A percentile compares a stretch with the other conserved stretches of the same genome.
Evolutionary conservation across 768 basidiomycete genomes (phyloP).

Genomic region (Atractiella rhizophila): DNA sequence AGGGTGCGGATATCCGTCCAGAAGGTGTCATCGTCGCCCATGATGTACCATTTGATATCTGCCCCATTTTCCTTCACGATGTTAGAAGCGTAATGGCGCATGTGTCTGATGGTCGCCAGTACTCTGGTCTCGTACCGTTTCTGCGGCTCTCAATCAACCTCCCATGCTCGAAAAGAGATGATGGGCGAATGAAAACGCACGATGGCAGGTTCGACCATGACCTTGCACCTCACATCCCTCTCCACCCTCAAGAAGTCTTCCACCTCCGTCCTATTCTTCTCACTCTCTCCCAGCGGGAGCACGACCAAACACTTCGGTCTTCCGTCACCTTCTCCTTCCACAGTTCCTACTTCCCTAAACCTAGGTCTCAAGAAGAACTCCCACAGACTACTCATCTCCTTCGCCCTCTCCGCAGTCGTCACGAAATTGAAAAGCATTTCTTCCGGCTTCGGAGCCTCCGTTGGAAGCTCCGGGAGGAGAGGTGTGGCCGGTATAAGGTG

Average conservation of each 20-base stretch:
- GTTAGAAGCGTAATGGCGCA: slow-evolving; percentile 5
- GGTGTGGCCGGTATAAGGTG: too few relatives aligned
- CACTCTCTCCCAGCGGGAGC: slow-evolving; percentile 3
- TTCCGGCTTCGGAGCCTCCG: background rate
- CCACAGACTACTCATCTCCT: slow-evolving; percentile 10
- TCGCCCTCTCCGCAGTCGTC: slow-evolving; percentile 8
- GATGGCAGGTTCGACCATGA: too few relatives aligned
- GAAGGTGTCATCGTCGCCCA: slow-evolving; percentile 13
- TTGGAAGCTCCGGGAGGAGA: too few relatives aligned
- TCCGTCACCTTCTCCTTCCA: background rate
- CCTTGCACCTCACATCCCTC: too few relatives aligned
- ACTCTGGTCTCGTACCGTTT: slow-evolving; percentile 13
- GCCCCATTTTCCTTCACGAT: background rate
- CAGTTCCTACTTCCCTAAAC: background rate
- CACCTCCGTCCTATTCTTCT: slow-evolving; percentile 2
- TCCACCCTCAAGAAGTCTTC: background rate
- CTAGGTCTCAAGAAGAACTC: slow-evolving; percentile 3
- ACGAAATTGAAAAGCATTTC: slow-evolving; percentile 8
- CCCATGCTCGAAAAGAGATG: slow-evolving; percentile 7
- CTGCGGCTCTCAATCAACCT: background rate
- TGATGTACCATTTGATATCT: slow-evolving; percentile 12
- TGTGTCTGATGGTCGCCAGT: slow-evolving; percentile 9
- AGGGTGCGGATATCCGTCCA: slow-evolving; percentile 10
- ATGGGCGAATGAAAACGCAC: too few relatives aligned
- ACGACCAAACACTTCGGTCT: slow-evolving; percentile 10